phyloP scores from a whole-genome alignment of 2,329 filamentous ascomycete species.

The Lecanoromycetidae sp. region DNA sequence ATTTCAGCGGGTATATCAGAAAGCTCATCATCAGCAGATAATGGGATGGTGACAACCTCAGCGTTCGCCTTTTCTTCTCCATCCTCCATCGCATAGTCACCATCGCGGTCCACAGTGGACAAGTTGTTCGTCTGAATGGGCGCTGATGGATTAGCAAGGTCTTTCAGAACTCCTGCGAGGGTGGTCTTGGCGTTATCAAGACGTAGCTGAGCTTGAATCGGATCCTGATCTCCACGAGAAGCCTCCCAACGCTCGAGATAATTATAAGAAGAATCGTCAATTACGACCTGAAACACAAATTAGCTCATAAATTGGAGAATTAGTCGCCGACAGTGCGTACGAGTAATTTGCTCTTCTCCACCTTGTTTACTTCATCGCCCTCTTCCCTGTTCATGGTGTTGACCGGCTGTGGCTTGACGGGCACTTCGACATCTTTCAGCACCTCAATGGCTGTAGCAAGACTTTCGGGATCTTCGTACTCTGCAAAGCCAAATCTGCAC shows the following conservation, averaged over 20 bases:
- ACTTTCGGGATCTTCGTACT: conserved; percentile 85
- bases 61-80: conserved; percentile 47
- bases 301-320: not conserved
- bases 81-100: conserved; percentile 59
- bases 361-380: conserved; percentile 29
- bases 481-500: conserved; percentile 84
- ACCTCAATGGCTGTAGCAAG: conserved; percentile 75
- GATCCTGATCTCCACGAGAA: conserved; percentile 50
- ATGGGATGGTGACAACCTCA: conserved; percentile 80
- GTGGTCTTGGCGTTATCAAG: conserved; percentile 57
- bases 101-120: conserved; percentile 46
- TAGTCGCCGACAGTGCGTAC: conserved; percentile 32
- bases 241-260: conserved; percentile 76
- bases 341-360: conserved; percentile 59
- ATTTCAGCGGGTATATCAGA: conserved; percentile 93
- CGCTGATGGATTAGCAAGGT: conserved; percentile 57
- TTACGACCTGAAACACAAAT: conserved; percentile 39
- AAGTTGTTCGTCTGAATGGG: conserved; percentile 34
- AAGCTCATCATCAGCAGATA: conserved; percentile 81
- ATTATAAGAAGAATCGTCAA: conserved; percentile 71
- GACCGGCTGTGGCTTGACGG: conserved; percentile 59
- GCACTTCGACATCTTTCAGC: conserved; percentile 69
- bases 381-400: conserved; percentile 29
- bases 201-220: conserved; percentile 51
- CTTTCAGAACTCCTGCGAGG: conserved; percentile 55